A percentile compares a stretch with the other conserved stretches of the same genome.
These are phyloP conservation scores for Ganoderma leucocontextum DNA, from an alignment of 1,284 basidiomycete genomes.

Conservation along the genomic window DNA sequence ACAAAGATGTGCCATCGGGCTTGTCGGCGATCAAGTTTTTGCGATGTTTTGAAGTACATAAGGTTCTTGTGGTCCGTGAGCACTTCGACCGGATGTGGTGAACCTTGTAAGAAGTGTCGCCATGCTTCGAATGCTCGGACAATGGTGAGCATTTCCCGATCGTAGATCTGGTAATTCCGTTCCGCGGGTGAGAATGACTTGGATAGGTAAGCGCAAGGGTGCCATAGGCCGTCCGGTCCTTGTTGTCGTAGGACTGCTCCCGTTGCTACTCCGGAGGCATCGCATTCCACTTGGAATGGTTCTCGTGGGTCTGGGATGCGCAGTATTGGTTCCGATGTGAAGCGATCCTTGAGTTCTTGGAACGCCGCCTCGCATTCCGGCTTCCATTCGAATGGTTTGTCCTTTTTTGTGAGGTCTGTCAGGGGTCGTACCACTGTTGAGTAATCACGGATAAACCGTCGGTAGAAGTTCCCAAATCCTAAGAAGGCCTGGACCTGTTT, in stretches of 20 bases:
- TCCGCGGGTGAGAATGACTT: slow-evolving; percentile 40
- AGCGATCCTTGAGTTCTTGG: slow-evolving; percentile 36
- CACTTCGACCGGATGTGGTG: slow-evolving; percentile 11
- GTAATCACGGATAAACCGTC: slow-evolving; percentile 50
- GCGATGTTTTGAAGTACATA: slow-evolving; percentile 45
- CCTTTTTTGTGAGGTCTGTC: slow-evolving; percentile 39
- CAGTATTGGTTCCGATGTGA: slow-evolving; percentile 39
- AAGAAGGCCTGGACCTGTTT: slow-evolving; percentile 47
- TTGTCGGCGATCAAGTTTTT: slow-evolving; percentile 48
- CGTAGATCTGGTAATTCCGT: slow-evolving; percentile 56
- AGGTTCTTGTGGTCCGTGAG: slow-evolving; percentile 54
- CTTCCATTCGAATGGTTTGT: slow-evolving; percentile 33
- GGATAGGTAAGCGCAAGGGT: slow-evolving; percentile 43
- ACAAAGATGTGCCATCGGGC: slow-evolving; percentile 50
- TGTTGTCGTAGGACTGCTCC: not conserved
- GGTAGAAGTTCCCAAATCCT: slow-evolving; percentile 54
- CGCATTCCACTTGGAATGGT: slow-evolving; percentile 33
- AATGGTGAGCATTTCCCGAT: slow-evolving; percentile 55
- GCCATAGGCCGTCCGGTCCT: slow-evolving; percentile 23
- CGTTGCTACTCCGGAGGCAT: slow-evolving; percentile 27
- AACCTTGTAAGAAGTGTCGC: slow-evolving; percentile 41
- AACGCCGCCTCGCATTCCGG: slow-evolving; percentile 39
- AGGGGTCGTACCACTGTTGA: not conserved
- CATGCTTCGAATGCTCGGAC: slow-evolving; percentile 44
- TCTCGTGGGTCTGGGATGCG: slow-evolving; percentile 25